Evolutionary conservation across 2,329 filamentous ascomycete species (phyloP).

Genomic region (Ophiocordyceps camponoti-rufipedis): DNA sequence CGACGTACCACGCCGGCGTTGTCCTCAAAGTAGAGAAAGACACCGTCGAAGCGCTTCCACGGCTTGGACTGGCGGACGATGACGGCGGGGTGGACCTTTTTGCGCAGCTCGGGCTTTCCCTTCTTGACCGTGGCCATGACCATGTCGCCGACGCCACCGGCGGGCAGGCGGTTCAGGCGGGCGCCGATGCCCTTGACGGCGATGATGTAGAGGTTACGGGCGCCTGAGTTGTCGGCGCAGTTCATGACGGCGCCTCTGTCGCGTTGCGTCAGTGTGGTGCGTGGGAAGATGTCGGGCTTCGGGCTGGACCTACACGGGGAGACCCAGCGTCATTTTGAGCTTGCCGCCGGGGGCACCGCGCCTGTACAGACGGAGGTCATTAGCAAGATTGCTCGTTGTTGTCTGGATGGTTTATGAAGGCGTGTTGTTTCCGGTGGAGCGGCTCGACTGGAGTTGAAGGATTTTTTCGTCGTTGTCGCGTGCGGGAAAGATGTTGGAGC

Average conservation of each 20-base stretch:
- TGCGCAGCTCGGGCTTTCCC: conserved; percentile 99
- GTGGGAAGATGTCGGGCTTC: not conserved
- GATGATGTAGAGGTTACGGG: conserved; percentile 99
- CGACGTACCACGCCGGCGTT: conserved; percentile 84
- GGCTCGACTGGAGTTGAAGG: too few species aligned
- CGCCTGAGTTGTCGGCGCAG: conserved; percentile 98
- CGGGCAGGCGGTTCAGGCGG: conserved; percentile 90
- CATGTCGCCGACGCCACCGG: conserved; percentile 98
- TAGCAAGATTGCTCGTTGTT: not conserved
- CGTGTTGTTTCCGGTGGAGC: not conserved
- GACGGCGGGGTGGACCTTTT: conserved; percentile 99
- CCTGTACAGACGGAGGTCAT: conserved; percentile 16
- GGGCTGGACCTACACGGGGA: conserved; percentile 62
- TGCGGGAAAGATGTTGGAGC: too few species aligned
- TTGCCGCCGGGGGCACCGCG: conserved; percentile 97
- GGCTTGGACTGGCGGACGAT: conserved; percentile 98
- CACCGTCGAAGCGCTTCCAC: conserved; percentile 95
- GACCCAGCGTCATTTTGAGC: conserved; percentile 99
- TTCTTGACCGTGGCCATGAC: conserved; percentile 99
- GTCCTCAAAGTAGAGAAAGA: conserved; percentile 99
- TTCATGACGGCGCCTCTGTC: conserved; percentile 96
- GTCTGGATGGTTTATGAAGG: not conserved
- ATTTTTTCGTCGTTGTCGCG: too few species aligned
- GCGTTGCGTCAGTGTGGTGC: conserved; percentile 5
- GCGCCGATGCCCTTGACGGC: conserved; percentile 97